phyloP scores from a whole-genome alignment of 2,329 filamentous ascomycete species.

The Xylariales sp. region DNA sequence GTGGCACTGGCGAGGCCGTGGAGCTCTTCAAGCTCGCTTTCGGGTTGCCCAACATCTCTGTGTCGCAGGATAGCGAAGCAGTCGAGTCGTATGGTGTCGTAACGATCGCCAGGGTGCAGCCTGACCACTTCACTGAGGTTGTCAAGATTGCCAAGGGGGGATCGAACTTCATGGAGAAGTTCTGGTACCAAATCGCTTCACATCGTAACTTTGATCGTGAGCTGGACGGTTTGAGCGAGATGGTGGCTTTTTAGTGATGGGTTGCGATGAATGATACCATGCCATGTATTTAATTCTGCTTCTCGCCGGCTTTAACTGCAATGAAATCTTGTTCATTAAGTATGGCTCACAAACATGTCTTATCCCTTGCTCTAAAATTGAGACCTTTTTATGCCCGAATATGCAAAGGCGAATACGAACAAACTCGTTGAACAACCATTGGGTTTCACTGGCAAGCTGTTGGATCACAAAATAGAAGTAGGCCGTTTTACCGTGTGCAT shows the following conservation, averaged over 20 bases:
- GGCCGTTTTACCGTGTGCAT: no score
- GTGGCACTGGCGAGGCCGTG: constrained; percentile 68
- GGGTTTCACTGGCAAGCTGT: no score
- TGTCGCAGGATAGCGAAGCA: constrained; percentile 43
- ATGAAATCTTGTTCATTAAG: no score
- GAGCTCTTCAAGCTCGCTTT: constrained; percentile 52
- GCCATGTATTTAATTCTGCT: no score
- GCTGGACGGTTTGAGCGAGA: constrained; percentile 59
- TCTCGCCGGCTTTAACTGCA: no score
- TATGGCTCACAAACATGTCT: no score
- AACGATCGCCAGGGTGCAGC: constrained; percentile 51
- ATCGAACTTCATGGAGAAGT: constrained; percentile 65
- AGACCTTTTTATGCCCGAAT: no score
- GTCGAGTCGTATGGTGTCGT: constrained; percentile 74
- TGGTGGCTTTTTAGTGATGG: constrained; percentile 74
- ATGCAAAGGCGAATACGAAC: no score
- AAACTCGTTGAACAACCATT: no score
- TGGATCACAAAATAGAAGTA: no score
- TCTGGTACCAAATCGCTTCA: constrained; percentile 63
- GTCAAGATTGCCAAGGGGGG: constrained; percentile 62
- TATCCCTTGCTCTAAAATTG: no score
- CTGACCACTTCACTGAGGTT: constrained; percentile 56
- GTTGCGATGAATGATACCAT: no score
- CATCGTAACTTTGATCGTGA: constrained; percentile 74
- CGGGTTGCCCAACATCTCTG: constrained; percentile 34